These are phyloP conservation scores for Macrophomina pseudophaseolina DNA, from an alignment of 2,329 filamentous ascomycete species.

Conservation along the genomic window DNA sequence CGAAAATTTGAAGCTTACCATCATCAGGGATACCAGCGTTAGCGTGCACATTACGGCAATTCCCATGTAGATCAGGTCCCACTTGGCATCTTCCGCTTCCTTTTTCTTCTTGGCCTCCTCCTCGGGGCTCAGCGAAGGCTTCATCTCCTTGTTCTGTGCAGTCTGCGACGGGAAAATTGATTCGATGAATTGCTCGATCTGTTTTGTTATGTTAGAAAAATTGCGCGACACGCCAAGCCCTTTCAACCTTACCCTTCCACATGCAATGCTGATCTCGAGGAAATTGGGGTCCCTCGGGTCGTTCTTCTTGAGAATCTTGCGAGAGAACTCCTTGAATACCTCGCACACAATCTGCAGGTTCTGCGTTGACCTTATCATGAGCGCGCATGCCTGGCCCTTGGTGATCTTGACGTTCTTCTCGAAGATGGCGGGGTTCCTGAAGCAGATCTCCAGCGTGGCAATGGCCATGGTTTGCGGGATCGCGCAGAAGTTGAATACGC, in stretches of 20 bases:
- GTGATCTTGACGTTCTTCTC: conserved; percentile 93
- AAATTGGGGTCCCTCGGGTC: conserved; percentile 92
- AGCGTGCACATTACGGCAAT: conserved; percentile 71
- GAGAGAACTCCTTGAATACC: conserved; percentile 77
- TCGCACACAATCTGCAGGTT: conserved; percentile 82
- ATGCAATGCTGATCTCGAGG: conserved; percentile 87
- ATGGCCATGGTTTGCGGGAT: conserved; percentile 98
- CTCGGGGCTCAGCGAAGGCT: conserved; percentile 49
- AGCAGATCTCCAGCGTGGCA: conserved; percentile 87
- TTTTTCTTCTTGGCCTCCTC: conserved; percentile 63
- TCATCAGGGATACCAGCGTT: conserved; percentile 70
- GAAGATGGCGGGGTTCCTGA: conserved; percentile 88
- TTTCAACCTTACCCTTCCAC: conserved; percentile 70
- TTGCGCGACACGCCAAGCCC: background rate
- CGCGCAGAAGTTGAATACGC: conserved; percentile 97
- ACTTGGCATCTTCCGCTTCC: conserved; percentile 57
- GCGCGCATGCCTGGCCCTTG: conserved; percentile 86
- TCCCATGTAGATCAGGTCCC: conserved; percentile 67
- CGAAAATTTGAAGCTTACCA: conserved; percentile 65
- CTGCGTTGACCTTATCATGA: conserved; percentile 93
- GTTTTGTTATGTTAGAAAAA: conserved; percentile 12
- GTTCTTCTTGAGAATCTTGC: conserved; percentile 90
- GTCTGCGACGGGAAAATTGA: conserved; percentile 85
- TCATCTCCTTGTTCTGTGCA: conserved; percentile 32
- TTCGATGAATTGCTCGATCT: conserved; percentile 97